These are phyloP conservation scores for Sonneratia caseolaris DNA, from an alignment of 345 rosid genomes.

Conservation along the genomic window DNA sequence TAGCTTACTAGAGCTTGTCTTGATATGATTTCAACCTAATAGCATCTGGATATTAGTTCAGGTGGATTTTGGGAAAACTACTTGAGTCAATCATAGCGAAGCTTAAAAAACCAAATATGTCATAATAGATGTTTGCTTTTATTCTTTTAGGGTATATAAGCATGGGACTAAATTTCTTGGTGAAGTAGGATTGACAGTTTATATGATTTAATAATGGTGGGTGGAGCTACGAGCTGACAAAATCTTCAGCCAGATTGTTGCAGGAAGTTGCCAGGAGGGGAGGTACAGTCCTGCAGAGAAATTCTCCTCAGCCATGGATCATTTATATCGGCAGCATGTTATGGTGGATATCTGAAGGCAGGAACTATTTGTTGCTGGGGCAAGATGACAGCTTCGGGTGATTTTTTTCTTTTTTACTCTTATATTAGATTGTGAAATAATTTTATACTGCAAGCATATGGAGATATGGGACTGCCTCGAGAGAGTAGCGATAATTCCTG, in stretches of 20 bases:
- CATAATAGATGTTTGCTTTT: no score
- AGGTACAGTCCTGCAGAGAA: neutral
- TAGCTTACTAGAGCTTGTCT: neutral
- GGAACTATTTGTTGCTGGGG: neutral
- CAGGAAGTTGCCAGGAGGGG: neutral
- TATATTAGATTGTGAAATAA: neutral
- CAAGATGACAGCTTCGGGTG: neutral
- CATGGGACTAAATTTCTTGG: neutral
- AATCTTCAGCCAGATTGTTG: neutral
- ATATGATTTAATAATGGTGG: neutral
- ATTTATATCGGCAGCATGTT: neutral
- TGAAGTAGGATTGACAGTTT: neutral
- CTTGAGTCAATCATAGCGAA: neutral
- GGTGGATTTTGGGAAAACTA: neutral
- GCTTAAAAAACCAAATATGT: no score
- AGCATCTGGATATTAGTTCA: neutral
- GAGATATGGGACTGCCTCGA: neutral
- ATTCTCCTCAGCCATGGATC: neutral
- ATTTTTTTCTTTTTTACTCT: neutral
- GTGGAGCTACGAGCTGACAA: neutral
- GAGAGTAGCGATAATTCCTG: neutral
- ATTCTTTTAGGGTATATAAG: no score
- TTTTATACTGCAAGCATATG: neutral
- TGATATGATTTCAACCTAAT: neutral
- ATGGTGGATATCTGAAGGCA: neutral